Conservation (phyloP, 177 flowering plant genomes). For the Vitis hybrid region DNA sequence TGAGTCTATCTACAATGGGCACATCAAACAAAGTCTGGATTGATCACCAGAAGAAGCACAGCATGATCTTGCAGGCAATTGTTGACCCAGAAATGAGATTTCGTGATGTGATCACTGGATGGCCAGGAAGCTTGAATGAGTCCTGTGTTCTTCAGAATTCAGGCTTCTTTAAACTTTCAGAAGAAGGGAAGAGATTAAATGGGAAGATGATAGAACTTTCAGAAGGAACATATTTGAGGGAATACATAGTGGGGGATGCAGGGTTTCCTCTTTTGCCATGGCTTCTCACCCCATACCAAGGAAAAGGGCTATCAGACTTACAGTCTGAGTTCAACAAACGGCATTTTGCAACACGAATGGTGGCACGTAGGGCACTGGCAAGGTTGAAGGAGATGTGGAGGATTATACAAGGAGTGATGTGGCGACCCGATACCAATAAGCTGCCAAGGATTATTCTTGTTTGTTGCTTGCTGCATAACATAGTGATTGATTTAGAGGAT, state of each 20-base stretch:
- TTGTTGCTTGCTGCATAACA: constrained; percentile 47
- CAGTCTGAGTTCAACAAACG: constrained; percentile 33
- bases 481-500: constrained; percentile 41
- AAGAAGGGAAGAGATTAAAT: constrained; percentile 31
- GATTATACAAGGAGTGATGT: constrained; percentile 44
- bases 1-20: constrained; percentile 31
- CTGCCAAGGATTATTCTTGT: constrained; percentile 40
- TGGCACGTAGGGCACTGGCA: constrained; percentile 35
- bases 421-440: constrained; percentile 40
- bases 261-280: constrained; percentile 39
- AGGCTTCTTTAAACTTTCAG: constrained; percentile 26
- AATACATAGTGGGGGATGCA: constrained; percentile 35
- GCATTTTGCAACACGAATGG: constrained; percentile 30
- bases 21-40: constrained; percentile 29
- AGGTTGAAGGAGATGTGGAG: constrained; percentile 44
- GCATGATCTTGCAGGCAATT: constrained; percentile 45
- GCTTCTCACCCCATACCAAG: constrained; percentile 39
- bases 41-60: constrained; percentile 38
- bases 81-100: constrained; percentile 45
- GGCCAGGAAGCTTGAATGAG: constrained; percentile 40
- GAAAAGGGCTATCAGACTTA: constrained; percentile 20
- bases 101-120: constrained; percentile 36
- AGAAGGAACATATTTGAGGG: constrained; percentile 28
- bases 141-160: constrained; percentile 26
- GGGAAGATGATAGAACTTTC: constrained; percentile 28